phyloP scores from a whole-genome alignment of 768 basidiomycete genomes.

The Phanerochaete sordida region DNA sequence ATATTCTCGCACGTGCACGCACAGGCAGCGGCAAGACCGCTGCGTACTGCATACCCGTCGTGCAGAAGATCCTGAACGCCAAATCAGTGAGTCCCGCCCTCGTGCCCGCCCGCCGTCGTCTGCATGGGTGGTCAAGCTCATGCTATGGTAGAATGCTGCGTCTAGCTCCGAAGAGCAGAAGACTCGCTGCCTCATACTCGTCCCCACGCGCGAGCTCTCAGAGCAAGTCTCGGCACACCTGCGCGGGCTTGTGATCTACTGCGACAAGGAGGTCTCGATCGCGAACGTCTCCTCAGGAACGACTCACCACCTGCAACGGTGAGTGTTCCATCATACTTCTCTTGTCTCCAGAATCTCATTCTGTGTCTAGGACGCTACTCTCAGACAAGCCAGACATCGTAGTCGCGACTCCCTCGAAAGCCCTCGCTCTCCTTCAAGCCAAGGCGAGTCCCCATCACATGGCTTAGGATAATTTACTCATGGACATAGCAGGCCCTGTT shows the following conservation, averaged over 20 bases:
- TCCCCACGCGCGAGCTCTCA: slow-evolving; percentile 89
- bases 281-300: slow-evolving; percentile 78
- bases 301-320: slow-evolving; percentile 71
- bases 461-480: neutral
- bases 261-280: slow-evolving; percentile 66
- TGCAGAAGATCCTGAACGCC: slow-evolving; percentile 81
- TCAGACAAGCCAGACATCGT: slow-evolving; percentile 78
- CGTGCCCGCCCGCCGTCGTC: neutral
- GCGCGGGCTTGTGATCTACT: slow-evolving; percentile 65
- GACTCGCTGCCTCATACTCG: slow-evolving; percentile 77
- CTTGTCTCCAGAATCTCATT: neutral
- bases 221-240: slow-evolving; percentile 84
- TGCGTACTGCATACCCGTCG: slow-evolving; percentile 88
- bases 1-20: slow-evolving; percentile 90
- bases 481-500: slow-evolving; percentile 50
- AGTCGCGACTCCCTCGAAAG: slow-evolving; percentile 74
- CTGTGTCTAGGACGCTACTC: slow-evolving; percentile 40
- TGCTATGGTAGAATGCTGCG: neutral
- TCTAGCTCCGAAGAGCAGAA: slow-evolving; percentile 24
- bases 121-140: neutral
- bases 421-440: slow-evolving; percentile 62
- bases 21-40: slow-evolving; percentile 98
- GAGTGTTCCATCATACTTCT: neutral
- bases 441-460: slow-evolving; percentile 41
- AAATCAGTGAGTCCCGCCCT: slow-evolving; percentile 62